Percentiles rank a stretch among this genome's conserved stretches.
Conservation (phyloP, 495 filamentous ascomycete species). For the Tuber magnatum region DNA sequence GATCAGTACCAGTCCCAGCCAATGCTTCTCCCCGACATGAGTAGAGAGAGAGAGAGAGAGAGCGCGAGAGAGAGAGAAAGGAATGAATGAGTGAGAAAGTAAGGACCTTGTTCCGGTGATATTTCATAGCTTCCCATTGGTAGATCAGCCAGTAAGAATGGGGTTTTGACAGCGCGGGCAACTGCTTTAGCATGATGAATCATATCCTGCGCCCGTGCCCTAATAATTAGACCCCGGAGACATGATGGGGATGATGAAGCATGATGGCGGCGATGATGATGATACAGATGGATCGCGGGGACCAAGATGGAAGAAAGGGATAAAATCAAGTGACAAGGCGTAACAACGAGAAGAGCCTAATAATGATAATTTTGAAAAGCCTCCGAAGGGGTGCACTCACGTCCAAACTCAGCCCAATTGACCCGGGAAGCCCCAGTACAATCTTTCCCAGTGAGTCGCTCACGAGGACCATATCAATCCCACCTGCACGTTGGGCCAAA, state of each 20-base stretch:
- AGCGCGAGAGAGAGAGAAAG: background rate
- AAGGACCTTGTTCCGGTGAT: slow-evolving; percentile 61
- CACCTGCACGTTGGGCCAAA: slow-evolving; percentile 80
- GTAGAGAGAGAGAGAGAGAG: background rate
- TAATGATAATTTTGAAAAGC: background rate
- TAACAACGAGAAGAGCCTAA: background rate
- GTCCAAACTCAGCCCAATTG: slow-evolving; percentile 57
- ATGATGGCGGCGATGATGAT: background rate
- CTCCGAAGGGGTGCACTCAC: slow-evolving; percentile 12
- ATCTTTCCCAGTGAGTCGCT: slow-evolving; percentile 98
- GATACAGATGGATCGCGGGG: background rate
- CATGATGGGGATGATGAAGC: slow-evolving; percentile 1
- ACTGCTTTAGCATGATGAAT: slow-evolving; percentile 90
- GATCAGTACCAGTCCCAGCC: background rate
- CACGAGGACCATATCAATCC: slow-evolving; percentile 87
- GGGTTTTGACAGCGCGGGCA: slow-evolving; percentile 65
- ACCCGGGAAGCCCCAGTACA: slow-evolving; percentile 82
- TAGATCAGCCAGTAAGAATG: slow-evolving; percentile 84
- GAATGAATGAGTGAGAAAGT: background rate
- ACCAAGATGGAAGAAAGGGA: background rate
- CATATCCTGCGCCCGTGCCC: slow-evolving; percentile 63
- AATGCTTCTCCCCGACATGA: background rate
- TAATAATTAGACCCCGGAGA: slow-evolving; percentile 1
- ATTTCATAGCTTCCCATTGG: slow-evolving; percentile 98
- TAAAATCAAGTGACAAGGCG: background rate